These are phyloP conservation scores for Boletus reticulatus DNA, from an alignment of 768 basidiomycete genomes.

Conservation along the genomic window DNA sequence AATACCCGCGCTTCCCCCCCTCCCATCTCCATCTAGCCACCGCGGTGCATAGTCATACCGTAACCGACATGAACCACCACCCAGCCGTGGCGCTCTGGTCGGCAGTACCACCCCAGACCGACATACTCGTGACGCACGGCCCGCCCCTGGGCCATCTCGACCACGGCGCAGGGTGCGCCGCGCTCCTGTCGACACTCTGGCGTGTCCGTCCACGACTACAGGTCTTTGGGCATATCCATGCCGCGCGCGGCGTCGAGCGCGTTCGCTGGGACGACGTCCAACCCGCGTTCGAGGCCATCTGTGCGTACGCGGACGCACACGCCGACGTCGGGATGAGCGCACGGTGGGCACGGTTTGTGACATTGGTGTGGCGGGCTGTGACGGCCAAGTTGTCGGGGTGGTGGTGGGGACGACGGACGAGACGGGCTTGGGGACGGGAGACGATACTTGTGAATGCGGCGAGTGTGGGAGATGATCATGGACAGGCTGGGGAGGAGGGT, in stretches of 20 bases:
- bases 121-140: constrained; percentile 45
- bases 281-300: constrained; percentile 29
- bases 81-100: constrained; percentile 23
- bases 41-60: not conserved
- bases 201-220: constrained; percentile 35
- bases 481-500: constrained; percentile 2
- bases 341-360: constrained; percentile 13
- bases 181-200: constrained; percentile 34
- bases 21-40: not conserved
- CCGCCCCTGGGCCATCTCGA: constrained; percentile 39
- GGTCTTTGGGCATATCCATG: constrained; percentile 45
- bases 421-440: constrained; percentile 8
- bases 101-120: constrained; percentile 28
- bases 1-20: constrained; percentile 8
- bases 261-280: constrained; percentile 34
- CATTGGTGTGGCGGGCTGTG: constrained; percentile 11
- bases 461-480: constrained; percentile 16
- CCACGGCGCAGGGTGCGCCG: constrained; percentile 29
- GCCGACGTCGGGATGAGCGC: constrained; percentile 7
- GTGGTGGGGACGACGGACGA: constrained; percentile 9
- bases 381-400: not conserved
- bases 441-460: constrained; percentile 36
- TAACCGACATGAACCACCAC: not conserved
- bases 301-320: not conserved
- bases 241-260: constrained; percentile 32